These are phyloP conservation scores for Fusarium decemcellulare DNA, from an alignment of 2,329 filamentous ascomycete genomes.

Conservation along the genomic window DNA sequence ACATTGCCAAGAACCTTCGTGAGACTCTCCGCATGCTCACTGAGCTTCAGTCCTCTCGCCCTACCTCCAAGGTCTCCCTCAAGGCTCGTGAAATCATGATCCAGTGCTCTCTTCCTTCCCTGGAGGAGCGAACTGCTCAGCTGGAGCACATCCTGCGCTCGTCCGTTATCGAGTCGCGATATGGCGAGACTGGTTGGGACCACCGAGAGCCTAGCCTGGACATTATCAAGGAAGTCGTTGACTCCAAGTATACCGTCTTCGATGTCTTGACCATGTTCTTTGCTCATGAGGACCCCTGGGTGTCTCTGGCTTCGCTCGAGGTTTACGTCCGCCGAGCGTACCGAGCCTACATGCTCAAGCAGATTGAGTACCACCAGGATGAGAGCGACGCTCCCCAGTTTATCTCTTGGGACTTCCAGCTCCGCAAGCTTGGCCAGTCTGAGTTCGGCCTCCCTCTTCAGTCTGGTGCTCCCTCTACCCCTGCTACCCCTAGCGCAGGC, in stretches of 20 bases:
- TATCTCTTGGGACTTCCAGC: slow-evolving; percentile 95
- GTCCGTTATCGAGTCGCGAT: slow-evolving; percentile 95
- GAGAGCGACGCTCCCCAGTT: slow-evolving; percentile 79
- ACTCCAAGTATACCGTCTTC: slow-evolving; percentile 98
- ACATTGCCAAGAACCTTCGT: slow-evolving; percentile 90
- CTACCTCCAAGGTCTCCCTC: slow-evolving; percentile 93
- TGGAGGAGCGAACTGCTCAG: slow-evolving; percentile 94
- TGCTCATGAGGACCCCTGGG: slow-evolving; percentile 93
- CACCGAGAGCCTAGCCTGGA: slow-evolving; percentile 93
- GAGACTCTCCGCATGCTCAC: slow-evolving; percentile 87
- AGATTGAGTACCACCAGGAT: slow-evolving; percentile 89
- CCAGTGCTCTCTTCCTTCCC: slow-evolving; percentile 93
- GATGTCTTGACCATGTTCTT: slow-evolving; percentile 98
- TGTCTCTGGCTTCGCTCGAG: slow-evolving; percentile 92
- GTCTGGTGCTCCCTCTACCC: slow-evolving; percentile 86
- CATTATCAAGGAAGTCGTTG: slow-evolving; percentile 96
- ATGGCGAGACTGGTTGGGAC: slow-evolving; percentile 97
- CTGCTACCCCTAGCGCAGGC: slow-evolving; percentile 77
- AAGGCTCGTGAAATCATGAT: slow-evolving; percentile 98
- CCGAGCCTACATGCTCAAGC: slow-evolving; percentile 93
- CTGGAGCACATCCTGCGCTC: slow-evolving; percentile 99
- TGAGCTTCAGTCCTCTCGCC: slow-evolving; percentile 80
- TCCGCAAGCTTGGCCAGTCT: slow-evolving; percentile 92
- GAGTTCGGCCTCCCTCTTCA: slow-evolving; percentile 88
- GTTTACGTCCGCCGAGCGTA: slow-evolving; percentile 98